Evolutionary conservation across 306 rosid genomes (phyloP).

Genomic region (Fragaria iinumae): DNA sequence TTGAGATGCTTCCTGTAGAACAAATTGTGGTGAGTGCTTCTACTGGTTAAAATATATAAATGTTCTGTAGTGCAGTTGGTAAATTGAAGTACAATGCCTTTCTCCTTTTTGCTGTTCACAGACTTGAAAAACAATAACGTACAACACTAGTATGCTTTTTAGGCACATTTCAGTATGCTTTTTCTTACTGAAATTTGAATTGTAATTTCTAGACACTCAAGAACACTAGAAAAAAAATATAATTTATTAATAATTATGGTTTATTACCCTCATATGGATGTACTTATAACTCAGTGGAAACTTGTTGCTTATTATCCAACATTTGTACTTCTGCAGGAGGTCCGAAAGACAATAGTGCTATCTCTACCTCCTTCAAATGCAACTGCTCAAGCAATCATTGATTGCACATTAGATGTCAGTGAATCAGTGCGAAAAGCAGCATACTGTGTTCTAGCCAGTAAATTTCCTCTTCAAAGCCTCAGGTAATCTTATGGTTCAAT

Average conservation of each 20-base stretch:
- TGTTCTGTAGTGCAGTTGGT: constrained; percentile 7
- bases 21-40: constrained; percentile 65
- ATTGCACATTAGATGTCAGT: constrained; percentile 85
- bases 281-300: neutral
- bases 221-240: neutral
- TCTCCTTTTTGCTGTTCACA: neutral
- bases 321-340: constrained; percentile 59
- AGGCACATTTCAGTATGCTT: neutral
- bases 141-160: neutral
- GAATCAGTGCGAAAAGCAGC: constrained; percentile 89
- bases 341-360: constrained; percentile 77
- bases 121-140: neutral
- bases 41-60: constrained; percentile 16
- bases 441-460: constrained; percentile 76
- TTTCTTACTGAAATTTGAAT: neutral
- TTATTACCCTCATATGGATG: neutral
- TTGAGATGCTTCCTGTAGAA: constrained; percentile 68
- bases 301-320: neutral
- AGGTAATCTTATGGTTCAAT: constrained; percentile 48
- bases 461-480: constrained; percentile 96
- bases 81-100: neutral
- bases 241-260: neutral
- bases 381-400: constrained; percentile 77
- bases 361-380: constrained; percentile 85
- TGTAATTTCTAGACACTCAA: neutral